Evolutionary conservation across 768 basidiomycete species (phyloP).

Genomic region (Tulasnella sp.): DNA sequence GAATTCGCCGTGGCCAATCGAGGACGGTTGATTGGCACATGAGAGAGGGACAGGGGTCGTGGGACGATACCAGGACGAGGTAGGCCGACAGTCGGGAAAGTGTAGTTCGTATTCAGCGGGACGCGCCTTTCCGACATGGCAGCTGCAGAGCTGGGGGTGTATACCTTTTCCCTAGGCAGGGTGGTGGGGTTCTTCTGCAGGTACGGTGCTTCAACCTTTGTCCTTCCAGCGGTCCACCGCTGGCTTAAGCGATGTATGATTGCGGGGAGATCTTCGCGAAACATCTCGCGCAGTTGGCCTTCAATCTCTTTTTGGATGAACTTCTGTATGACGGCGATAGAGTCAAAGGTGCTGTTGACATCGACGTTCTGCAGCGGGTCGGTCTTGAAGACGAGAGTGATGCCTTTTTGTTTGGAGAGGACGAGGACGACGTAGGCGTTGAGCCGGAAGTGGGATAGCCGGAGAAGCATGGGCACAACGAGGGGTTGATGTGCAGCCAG

Average conservation of each 20-base stretch:
- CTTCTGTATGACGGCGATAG: slow-evolving; percentile 93
- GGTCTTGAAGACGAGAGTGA: slow-evolving; percentile 98
- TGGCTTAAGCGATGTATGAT: slow-evolving; percentile 95
- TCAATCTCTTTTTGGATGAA: slow-evolving; percentile 98
- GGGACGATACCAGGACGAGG: slow-evolving; percentile 14
- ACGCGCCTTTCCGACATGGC: not conserved
- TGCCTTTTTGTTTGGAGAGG: slow-evolving; percentile 94
- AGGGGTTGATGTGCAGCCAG: slow-evolving; percentile 90
- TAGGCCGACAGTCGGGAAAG: slow-evolving; percentile 14
- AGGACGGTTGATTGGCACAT: not conserved
- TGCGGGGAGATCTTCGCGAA: slow-evolving; percentile 88
- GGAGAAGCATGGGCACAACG: slow-evolving; percentile 95
- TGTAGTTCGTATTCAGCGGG: slow-evolving; percentile 1
- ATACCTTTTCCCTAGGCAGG: slow-evolving; percentile 10
- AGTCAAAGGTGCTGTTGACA: slow-evolving; percentile 96
- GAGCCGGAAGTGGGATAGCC: slow-evolving; percentile 88
- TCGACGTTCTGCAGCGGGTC: slow-evolving; percentile 97
- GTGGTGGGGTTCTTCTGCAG: slow-evolving; percentile 38
- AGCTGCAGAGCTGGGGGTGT: slow-evolving; percentile 6
- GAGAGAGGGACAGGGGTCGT: not conserved
- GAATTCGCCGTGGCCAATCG: not conserved
- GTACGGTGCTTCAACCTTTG: slow-evolving; percentile 88
- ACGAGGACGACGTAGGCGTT: slow-evolving; percentile 95
- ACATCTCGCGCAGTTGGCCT: slow-evolving; percentile 94
- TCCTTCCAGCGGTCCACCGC: slow-evolving; percentile 62